phyloP scores from a whole-genome alignment of 2,329 filamentous ascomycete genomes.

The Aureobasidium sp. region DNA sequence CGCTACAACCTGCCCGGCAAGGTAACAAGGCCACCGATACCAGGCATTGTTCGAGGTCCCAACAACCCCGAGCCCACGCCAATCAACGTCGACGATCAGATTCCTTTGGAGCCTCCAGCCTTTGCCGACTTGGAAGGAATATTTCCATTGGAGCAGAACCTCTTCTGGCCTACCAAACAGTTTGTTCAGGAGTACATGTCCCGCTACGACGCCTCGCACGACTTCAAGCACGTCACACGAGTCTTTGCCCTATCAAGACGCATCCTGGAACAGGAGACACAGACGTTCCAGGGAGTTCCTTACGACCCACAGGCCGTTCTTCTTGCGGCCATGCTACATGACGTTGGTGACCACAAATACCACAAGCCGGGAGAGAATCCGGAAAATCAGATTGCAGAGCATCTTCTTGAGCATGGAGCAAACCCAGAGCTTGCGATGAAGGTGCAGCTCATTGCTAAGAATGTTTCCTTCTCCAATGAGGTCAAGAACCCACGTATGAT shows the following conservation, averaged over 20 bases:
- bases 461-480: slow-evolving; percentile 73
- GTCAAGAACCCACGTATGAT: slow-evolving; percentile 53
- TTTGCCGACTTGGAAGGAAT: slow-evolving; percentile 14
- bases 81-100: neutral
- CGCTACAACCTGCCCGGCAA: slow-evolving; percentile 16
- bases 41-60: slow-evolving; percentile 8
- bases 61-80: neutral
- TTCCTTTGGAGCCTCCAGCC: slow-evolving; percentile 12
- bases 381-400: slow-evolving; percentile 45
- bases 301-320: slow-evolving; percentile 52
- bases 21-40: slow-evolving; percentile 9
- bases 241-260: slow-evolving; percentile 64
- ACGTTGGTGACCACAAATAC: slow-evolving; percentile 84
- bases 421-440: slow-evolving; percentile 49
- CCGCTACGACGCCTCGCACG: slow-evolving; percentile 75
- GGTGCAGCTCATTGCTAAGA: slow-evolving; percentile 63
- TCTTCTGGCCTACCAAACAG: slow-evolving; percentile 34
- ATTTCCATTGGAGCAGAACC: slow-evolving; percentile 14
- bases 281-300: slow-evolving; percentile 22
- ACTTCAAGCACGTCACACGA: slow-evolving; percentile 74
- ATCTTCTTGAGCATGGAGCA: slow-evolving; percentile 51
- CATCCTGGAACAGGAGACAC: slow-evolving; percentile 47
- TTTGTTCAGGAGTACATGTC: slow-evolving; percentile 67
- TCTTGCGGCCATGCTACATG: slow-evolving; percentile 58
- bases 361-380: slow-evolving; percentile 41